A percentile compares a stretch with the other conserved stretches of the same genome.
phyloP scores from a whole-genome alignment of 257 asterid species.

The Lavandula angustifolia region DNA sequence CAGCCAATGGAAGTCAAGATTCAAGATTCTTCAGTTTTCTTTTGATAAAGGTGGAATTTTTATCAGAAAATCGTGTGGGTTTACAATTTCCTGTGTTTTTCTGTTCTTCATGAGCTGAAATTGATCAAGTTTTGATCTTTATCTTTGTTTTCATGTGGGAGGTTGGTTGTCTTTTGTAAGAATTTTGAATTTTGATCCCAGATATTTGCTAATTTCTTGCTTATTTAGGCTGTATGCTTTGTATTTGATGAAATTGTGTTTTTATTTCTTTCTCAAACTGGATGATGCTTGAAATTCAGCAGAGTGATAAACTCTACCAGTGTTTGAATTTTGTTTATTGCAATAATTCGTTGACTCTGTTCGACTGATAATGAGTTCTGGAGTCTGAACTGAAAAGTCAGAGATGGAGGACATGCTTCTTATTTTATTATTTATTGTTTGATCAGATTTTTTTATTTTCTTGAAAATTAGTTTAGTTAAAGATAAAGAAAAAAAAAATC shows the following conservation, averaged over 20 bases:
- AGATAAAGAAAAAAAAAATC: no score
- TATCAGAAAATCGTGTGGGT: no score
- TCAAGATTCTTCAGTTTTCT: constrained; percentile 30
- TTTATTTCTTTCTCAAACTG: no score
- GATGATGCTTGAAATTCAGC: no score
- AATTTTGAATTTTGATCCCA: constrained; percentile 10
- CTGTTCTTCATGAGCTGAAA: background rate
- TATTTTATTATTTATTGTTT: background rate
- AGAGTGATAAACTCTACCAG: no score
- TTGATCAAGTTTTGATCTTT: constrained; percentile 8
- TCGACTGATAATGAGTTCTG: background rate
- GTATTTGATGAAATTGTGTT: no score
- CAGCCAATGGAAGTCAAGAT: constrained; percentile 14
- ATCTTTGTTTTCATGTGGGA: constrained; percentile 13
- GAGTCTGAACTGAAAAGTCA: constrained; percentile 8
- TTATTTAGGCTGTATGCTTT: no score
- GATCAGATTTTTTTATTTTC: background rate
- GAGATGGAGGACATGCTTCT: constrained; percentile 1
- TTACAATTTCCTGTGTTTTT: no score
- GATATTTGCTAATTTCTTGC: background rate
- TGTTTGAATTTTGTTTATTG: constrained; percentile 21
- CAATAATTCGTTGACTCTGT: constrained; percentile 4
- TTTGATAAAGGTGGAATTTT: constrained; percentile 31
- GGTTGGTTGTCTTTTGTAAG: constrained; percentile 1
- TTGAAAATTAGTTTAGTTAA: no score